Evolutionary conservation across 192 early-diverging fungal genomes (phyloP).

Genomic region (Geranomyces variabilis): DNA sequence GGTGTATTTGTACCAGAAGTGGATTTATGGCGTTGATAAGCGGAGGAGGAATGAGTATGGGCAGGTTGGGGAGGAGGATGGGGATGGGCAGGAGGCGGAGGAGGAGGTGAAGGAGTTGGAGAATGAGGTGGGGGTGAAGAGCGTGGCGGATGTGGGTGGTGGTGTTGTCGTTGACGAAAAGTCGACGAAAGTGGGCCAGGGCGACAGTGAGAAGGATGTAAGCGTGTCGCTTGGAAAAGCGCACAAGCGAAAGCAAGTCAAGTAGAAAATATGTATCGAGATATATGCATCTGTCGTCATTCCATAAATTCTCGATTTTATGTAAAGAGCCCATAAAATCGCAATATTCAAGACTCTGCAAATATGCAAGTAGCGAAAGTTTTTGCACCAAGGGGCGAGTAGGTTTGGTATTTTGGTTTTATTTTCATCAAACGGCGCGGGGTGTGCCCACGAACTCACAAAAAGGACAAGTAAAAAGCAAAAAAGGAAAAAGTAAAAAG

Average conservation of each 20-base stretch:
- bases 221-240: not conserved
- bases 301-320: too few species aligned
- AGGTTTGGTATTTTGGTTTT: not conserved
- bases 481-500: not conserved
- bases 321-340: too few species aligned
- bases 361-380: too few species aligned
- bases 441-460: not conserved
- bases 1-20: slow-evolving; percentile 82
- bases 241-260: too few species aligned
- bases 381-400: too few species aligned
- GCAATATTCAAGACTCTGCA: too few species aligned
- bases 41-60: slow-evolving; percentile 80
- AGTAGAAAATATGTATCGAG: too few species aligned
- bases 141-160: not conserved
- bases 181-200: slow-evolving; percentile 24
- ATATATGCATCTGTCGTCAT: too few species aligned
- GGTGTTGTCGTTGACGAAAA: not conserved
- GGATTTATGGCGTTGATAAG: slow-evolving; percentile 80
- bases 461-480: not conserved
- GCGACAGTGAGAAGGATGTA: slow-evolving; percentile 44
- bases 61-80: slow-evolving; percentile 8
- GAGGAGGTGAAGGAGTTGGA: slow-evolving; percentile 24
- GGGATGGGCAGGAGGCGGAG: not conserved
- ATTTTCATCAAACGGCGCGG: not conserved
- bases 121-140: not conserved